Conservation (phyloP, 768 basidiomycete genomes). For the Dioszegia crocea region DNA sequence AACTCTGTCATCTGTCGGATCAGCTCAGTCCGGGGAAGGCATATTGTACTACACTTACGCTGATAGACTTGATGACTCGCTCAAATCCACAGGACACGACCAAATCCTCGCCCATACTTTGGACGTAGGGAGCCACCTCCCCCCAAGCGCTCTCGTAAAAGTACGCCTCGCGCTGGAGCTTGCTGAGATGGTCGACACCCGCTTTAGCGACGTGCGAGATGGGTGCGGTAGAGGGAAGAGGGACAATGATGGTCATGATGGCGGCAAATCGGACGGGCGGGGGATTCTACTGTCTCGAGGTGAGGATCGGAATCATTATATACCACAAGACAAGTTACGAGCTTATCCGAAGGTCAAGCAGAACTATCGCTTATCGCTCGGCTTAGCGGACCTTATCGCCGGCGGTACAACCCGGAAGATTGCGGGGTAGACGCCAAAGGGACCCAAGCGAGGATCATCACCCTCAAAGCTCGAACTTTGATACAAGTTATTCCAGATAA, state of each 20-base stretch:
- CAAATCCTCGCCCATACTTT: neutral
- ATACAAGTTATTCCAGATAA: neutral
- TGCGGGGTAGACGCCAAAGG: too few species aligned
- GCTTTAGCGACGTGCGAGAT: neutral
- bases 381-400: too few species aligned
- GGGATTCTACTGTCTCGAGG: too few species aligned
- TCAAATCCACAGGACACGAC: neutral
- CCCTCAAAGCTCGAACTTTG: too few species aligned
- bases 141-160: constrained; percentile 7
- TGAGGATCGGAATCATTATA: too few species aligned
- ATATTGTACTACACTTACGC: neutral
- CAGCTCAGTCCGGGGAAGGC: too few species aligned
- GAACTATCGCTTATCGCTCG: too few species aligned
- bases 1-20: neutral
- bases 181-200: neutral
- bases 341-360: neutral
- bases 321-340: too few species aligned
- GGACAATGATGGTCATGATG: neutral
- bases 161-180: constrained; percentile 3
- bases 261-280: too few species aligned
- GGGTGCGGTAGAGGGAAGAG: neutral
- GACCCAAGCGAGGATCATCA: too few species aligned
- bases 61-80: neutral
- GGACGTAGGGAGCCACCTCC: neutral
- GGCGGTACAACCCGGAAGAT: too few species aligned